Evolutionary conservation across 2,329 filamentous ascomycete genomes (phyloP).

Genomic region (Verticillium isaacii): DNA sequence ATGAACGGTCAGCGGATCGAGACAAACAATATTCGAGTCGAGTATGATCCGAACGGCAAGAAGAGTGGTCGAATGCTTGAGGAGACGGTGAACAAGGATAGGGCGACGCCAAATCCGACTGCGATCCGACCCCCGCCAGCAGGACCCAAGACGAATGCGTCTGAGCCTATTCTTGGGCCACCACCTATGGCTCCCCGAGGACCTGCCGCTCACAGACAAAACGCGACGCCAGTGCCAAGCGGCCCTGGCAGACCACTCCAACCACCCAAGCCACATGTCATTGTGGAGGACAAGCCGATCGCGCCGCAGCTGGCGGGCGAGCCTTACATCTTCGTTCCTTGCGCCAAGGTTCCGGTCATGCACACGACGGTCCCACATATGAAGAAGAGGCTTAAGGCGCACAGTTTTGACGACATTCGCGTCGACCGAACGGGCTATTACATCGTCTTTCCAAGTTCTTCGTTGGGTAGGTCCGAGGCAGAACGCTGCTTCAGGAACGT

Average conservation of each 20-base stretch:
- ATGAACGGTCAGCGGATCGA: conserved; percentile 80
- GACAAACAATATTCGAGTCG: conserved; percentile 69
- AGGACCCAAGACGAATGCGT: conserved; percentile 26
- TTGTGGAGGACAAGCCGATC: conserved; percentile 63
- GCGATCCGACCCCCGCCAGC: conserved; percentile 25
- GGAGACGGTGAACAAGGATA: conserved; percentile 64
- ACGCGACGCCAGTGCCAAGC: conserved; percentile 18
- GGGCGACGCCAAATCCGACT: conserved; percentile 31
- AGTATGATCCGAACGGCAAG: conserved; percentile 83
- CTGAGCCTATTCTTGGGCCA: conserved; percentile 51
- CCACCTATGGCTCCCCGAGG: conserved; percentile 86
- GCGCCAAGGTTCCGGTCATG: conserved; percentile 81
- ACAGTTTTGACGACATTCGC: conserved; percentile 74
- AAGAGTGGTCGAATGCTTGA: conserved; percentile 77
- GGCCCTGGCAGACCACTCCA: not conserved
- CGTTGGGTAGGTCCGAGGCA: conserved; percentile 72
- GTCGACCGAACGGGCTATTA: conserved; percentile 87
- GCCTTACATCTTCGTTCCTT: conserved; percentile 88
- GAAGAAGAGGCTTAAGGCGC: conserved; percentile 82
- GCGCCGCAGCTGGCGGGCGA: conserved; percentile 66
- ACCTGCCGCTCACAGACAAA: conserved; percentile 55
- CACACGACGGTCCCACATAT: conserved; percentile 82
- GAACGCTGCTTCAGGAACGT: conserved; percentile 74
- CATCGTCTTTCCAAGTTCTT: conserved; percentile 79
- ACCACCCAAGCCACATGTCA: conserved; percentile 39